Base-by-base conservation (phyloP, 2,329 filamentous ascomycete species). In the Parascedosporium putredinis region DNA sequence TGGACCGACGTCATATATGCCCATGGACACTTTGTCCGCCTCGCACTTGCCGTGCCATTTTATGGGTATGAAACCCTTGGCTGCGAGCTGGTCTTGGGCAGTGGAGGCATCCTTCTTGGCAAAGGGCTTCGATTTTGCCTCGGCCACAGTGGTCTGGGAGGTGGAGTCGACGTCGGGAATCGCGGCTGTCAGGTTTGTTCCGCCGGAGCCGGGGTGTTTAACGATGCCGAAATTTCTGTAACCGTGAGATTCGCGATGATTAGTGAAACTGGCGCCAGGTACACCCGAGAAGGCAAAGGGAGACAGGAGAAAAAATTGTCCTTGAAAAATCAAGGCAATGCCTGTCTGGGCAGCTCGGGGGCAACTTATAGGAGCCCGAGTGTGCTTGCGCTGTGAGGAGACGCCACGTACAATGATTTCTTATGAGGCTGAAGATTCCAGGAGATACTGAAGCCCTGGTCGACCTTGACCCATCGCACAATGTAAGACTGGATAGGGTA, bases 401-500 rank as follows among this genome's bases (percentile, higher is more conserved):
- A 18, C 22, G 47, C 29, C 51, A 58, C 71, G 59, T 69, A 84
- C 81, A 98, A 85, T 52, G 91, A 96, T 70, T 96, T 97, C 72
- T 95, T 97, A 67, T 97, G 89, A 40, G 93, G 93, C 63, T 97
- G 90, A 34, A 98, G 81, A 61, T 88, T 96, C 93, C 93, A 98
- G 14, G 90, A 95, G 59, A 98, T 89, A 47, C 90, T 95, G 66
- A 95, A 84, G 49, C 86, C 86, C 55, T 88, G 83, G 50, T 89
- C 83, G 58, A 96, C 91, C 63, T 88, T 85, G 58, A 96, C 87
- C 91, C 93, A 98, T 62, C 93, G 88, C 51, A 98, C 88, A 59
- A 98, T 89, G 70, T 98, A 98, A 55, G 89, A 95, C 93, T 97
- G 57, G 57, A 56, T 53, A n/a, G n/a, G 49, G 59, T 53, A 27